These are phyloP conservation scores for Platanus orientalis DNA, from an alignment of 164 flowering plant genomes.

Conservation along the genomic window DNA sequence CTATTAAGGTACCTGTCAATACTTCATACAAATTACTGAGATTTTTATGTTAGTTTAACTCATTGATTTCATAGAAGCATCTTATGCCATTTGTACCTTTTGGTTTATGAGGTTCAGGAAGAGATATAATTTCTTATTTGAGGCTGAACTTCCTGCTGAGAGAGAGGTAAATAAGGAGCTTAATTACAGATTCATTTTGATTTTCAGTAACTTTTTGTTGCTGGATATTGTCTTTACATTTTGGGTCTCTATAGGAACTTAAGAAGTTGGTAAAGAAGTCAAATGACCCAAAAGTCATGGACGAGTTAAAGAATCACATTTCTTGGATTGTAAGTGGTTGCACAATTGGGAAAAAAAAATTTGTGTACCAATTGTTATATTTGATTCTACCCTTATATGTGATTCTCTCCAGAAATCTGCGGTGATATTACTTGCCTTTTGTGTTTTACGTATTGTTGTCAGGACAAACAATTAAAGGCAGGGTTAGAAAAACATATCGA, in stretches of 20 bases:
- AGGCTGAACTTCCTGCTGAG: constrained; percentile 66
- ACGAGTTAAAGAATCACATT: constrained; percentile 45
- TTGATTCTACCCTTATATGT: no score
- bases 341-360: background rate
- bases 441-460: background rate
- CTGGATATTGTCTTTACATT: background rate
- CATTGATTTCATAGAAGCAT: no score
- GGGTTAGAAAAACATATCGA: constrained; percentile 44
- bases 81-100: no score
- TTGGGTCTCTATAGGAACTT: constrained; percentile 44
- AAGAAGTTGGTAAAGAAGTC: constrained; percentile 52
- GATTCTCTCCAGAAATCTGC: background rate
- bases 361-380: background rate
- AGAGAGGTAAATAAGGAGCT: constrained; percentile 44
- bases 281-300: constrained; percentile 42
- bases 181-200: background rate
- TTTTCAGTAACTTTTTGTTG: background rate
- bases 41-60: no score
- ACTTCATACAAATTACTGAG: no score
- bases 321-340: constrained; percentile 68
- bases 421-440: background rate
- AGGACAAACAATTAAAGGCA: constrained; percentile 71
- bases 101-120: constrained; percentile 62
- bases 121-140: constrained; percentile 66
- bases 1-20: no score